Conservation (phyloP, 345 rosid species). For the Citrus sp. region DNA sequence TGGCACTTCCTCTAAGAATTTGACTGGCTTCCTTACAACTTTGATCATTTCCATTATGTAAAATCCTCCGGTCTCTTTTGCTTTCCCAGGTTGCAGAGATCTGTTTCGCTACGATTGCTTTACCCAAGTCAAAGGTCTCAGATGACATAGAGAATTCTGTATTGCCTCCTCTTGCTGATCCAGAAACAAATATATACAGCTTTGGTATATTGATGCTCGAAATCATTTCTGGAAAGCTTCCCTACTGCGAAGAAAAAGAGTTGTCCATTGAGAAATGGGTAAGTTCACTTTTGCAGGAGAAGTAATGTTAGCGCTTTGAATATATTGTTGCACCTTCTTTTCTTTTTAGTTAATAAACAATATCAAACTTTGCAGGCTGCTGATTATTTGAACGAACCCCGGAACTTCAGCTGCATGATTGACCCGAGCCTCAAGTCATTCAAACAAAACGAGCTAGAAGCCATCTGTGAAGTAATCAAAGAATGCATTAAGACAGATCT, state of each 20-base stretch:
- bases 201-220: conserved; percentile 84
- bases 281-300: conserved; percentile 12
- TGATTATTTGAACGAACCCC: conserved; percentile 48
- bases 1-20: background rate
- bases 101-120: conserved; percentile 29
- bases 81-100: conserved; percentile 56
- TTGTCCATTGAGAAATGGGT: conserved; percentile 67
- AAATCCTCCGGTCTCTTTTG: background rate
- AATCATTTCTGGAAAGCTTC: conserved; percentile 79
- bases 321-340: background rate
- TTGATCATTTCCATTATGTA: background rate
- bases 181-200: conserved; percentile 61
- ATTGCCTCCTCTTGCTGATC: conserved; percentile 44
- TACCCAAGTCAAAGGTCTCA: conserved; percentile 25
- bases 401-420: conserved; percentile 43
- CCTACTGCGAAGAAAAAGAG: conserved; percentile 63
- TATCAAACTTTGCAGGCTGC: conserved; percentile 47
- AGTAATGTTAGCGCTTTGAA: background rate
- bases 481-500: conserved; percentile 59
- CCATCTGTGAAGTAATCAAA: conserved; percentile 54
- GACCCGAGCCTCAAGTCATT: conserved; percentile 66
- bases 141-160: conserved; percentile 43
- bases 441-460: conserved; percentile 65
- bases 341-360: background rate
- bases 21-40: background rate